Evolutionary conservation across 257 asterid species (phyloP), one percentile per base, ranked within the genome.

Genomic region (Ajuga chamaepitys): DNA sequence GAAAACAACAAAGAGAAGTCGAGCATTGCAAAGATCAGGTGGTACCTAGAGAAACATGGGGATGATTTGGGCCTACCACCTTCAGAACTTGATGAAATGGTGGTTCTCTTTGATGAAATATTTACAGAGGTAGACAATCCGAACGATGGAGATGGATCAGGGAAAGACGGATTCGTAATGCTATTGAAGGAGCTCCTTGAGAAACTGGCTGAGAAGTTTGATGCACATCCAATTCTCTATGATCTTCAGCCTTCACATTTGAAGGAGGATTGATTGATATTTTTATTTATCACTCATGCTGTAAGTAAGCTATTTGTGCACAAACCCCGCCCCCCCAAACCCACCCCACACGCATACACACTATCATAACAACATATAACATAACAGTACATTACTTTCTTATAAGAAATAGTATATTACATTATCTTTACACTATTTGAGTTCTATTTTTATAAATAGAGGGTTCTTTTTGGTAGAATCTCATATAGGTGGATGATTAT

Each of bases 171-270:
- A n/a, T n/a, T n/a, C n/a, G 9, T 8, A 70, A 35, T 64, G 68
- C 58, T 74, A 45, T 56, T 81, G 41, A 83, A 67, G 77, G 72
- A 76, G 50, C 45, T 83, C 70, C 83, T 83, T 64, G 78, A 71
- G 74, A 76, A 76, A 67, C 72, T 83, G 63, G 85, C 83, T 3
- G 85, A 73, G 61, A 80, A 76, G 62, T 85, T 83, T 55, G 85
- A 83, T 71, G 85, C 76, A 51, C 76, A 46, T 64, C 86, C 89
- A 14, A 70, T 80, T 50, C 75, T 83, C 52, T 59, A 76, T 67
- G 86, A 78, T 72, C 70, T 57, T 45, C 68, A 55, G 62, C 25
- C 47, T 35, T 30, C 52, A 47, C 51, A 59, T 50, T 21, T 53
- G 74, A 72, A 65, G 26, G 62, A 52, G 59, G 63, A 16, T 16